Evolutionary conservation across 805 yeast species (phyloP).

Genomic region (Metschnikowia chrysomelidarum): DNA sequence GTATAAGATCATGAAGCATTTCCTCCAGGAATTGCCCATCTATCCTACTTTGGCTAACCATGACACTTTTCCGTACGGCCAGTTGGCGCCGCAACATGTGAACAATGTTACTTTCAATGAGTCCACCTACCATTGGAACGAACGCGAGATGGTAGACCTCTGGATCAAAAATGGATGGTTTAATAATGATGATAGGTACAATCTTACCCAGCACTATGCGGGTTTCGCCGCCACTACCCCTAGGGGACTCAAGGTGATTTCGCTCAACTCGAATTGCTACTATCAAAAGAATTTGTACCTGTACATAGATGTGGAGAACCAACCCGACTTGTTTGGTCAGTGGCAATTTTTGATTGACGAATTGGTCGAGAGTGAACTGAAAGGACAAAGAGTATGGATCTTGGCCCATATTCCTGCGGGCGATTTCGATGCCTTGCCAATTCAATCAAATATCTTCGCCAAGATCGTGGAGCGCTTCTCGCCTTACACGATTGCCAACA

Average conservation of each 20-base stretch:
- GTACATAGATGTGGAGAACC: constrained; percentile 51
- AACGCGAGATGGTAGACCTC: constrained; percentile 35
- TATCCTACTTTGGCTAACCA: constrained; percentile 68
- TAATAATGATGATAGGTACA: constrained; percentile 22
- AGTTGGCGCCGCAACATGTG: constrained; percentile 48
- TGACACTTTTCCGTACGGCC: constrained; percentile 72
- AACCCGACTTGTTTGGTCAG: constrained; percentile 63
- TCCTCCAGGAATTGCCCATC: constrained; percentile 52
- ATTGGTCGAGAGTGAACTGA: constrained; percentile 54
- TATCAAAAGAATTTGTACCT: constrained; percentile 55
- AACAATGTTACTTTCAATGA: constrained; percentile 16
- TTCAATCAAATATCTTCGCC: constrained; percentile 53
- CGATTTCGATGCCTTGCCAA: constrained; percentile 56
- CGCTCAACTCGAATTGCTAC: constrained; percentile 64
- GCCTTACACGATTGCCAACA: constrained; percentile 64
- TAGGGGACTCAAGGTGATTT: constrained; percentile 40
- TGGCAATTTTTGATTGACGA: constrained; percentile 61
- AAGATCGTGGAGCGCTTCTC: constrained; percentile 65
- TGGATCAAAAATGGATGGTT: constrained; percentile 41
- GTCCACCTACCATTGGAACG: constrained; percentile 36
- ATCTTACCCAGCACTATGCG: constrained; percentile 50
- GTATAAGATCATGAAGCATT: constrained; percentile 56
- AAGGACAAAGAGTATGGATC: constrained; percentile 69
- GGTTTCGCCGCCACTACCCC: constrained; percentile 58
- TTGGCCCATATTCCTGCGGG: constrained; percentile 65